A percentile compares a stretch with the other conserved stretches of the same genome.
Conservation (phyloP, 805 yeast species). For the Kodamaea leandrae region DNA sequence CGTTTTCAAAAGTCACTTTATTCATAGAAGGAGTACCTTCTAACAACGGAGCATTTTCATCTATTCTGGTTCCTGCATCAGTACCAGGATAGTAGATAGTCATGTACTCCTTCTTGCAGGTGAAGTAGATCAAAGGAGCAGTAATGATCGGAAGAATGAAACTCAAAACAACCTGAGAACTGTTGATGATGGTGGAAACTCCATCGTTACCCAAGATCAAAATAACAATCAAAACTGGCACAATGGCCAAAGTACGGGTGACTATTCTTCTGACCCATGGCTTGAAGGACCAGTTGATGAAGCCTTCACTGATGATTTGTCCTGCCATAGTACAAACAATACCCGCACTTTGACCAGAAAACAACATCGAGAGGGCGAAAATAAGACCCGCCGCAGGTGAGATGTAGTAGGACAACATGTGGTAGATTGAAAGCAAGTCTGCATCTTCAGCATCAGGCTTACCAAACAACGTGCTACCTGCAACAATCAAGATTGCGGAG, state of each 20-base stretch:
- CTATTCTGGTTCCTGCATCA: conserved; percentile 7
- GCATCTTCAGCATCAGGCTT: conserved; percentile 47
- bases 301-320: conserved; percentile 45
- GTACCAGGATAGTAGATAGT: conserved; percentile 30
- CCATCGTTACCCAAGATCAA: conserved; percentile 42
- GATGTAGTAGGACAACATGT: conserved; percentile 42
- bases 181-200: conserved; percentile 43
- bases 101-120: conserved; percentile 39
- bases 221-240: conserved; percentile 41
- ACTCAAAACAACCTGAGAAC: conserved; percentile 44
- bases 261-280: conserved; percentile 45
- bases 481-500: conserved; percentile 45
- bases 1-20: conserved; percentile 39
- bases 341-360: conserved; percentile 48
- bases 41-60: conserved; percentile 17
- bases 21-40: conserved; percentile 10
- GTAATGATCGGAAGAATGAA: conserved; percentile 43
- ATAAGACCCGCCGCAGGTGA: conserved; percentile 45
- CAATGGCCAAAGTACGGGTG: conserved; percentile 41
- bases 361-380: conserved; percentile 46
- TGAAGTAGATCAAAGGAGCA: conserved; percentile 46
- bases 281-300: conserved; percentile 42
- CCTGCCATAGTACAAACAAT: conserved; percentile 51
- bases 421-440: conserved; percentile 43
- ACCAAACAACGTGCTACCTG: conserved; percentile 40